Base-by-base conservation (phyloP, 2,329 filamentous ascomycete species). In the Aspergillus sclerotialis region DNA sequence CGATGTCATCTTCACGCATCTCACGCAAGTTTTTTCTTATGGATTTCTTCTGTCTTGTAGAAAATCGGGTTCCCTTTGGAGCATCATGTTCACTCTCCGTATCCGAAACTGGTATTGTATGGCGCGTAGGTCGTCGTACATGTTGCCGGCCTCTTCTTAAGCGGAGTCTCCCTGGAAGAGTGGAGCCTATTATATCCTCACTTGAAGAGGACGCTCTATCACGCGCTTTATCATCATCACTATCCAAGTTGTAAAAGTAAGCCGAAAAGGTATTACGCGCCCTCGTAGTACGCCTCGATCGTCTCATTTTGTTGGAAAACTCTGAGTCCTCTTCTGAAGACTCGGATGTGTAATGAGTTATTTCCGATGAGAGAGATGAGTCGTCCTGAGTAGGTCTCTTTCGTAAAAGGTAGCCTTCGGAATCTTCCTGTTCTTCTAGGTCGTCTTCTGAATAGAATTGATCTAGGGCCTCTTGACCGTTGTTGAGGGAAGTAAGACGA, bases 1-100 rank as follows among this genome's bases (percentile, higher is more conserved):
- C 63, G 24, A 56, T 53, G 11, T 60, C 53, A 27, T 60, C 50
- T 37, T 64, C 58, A 21, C 48, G 35, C 28, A 51, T 40, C 35
- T 76, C 73, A 34, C 53, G 60, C 55, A 76, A 63, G 36, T 53
- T 70, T 27, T 51, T 60, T 14, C 50, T 48, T 5, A 49, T 32
- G 4, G 40, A 35, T 14, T 46, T 52, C 15, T 53, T 48, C 2
- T 48, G 42, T 18, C 63, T 49, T 9, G 47, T 53, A 5, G 62
- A 66, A 19, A 40, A 44, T 7, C 61, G 52, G 7, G 45, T 52
- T 10, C 40, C 47, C 19, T 16, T 40, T 2, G 35, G 37, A 3
- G 30, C 35, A 38, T 28, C 29, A 24, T 36, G 34, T 24, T 46
- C 39, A n/a, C 39, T 40, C 4, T 43, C 46, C 28, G 26, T 30